Evolutionary conservation across 2,329 filamentous ascomycete genomes (phyloP).

Genomic region (Colletotrichum musicola): DNA sequence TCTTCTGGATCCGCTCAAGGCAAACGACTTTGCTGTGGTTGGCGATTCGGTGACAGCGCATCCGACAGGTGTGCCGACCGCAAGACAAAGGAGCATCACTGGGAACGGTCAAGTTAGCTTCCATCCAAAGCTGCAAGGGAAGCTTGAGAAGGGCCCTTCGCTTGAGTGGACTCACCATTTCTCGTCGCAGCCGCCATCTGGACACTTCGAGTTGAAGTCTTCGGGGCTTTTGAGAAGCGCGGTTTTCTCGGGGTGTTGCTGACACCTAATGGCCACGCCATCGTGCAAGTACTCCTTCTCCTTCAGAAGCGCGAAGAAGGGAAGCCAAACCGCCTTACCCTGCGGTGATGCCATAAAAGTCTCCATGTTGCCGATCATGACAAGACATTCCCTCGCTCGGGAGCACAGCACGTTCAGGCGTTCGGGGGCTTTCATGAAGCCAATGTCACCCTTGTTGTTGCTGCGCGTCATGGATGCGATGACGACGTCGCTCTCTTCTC

Average conservation of each 20-base stretch:
- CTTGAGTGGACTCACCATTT: constrained; percentile 65
- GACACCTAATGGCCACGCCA: constrained; percentile 71
- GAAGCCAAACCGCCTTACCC: constrained; percentile 68
- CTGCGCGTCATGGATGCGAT: constrained; percentile 76
- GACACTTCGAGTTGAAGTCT: constrained; percentile 73
- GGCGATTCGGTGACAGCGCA: constrained; percentile 70
- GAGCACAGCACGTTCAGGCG: constrained; percentile 79
- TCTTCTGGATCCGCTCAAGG: constrained; percentile 51
- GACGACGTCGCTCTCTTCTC: constrained; percentile 81
- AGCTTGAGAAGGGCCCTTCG: background rate
- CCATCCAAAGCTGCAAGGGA: too few species aligned
- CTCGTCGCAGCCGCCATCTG: constrained; percentile 77
- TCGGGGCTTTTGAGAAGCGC: constrained; percentile 60
- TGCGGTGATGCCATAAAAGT: constrained; percentile 74
- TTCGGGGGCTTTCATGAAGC: constrained; percentile 76
- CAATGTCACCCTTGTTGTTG: constrained; percentile 73
- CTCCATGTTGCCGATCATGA: constrained; percentile 77
- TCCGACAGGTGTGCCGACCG: constrained; percentile 68
- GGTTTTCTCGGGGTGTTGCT: constrained; percentile 66
- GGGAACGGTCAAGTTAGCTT: background rate
- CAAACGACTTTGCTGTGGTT: constrained; percentile 67
- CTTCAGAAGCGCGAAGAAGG: constrained; percentile 69
- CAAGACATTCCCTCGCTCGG: constrained; percentile 72
- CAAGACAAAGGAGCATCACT: constrained; percentile 53
- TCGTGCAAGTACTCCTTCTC: constrained; percentile 65